These are phyloP conservation scores for Syncephalastrum monosporum DNA, from an alignment of 371 early-diverging fungal species.

Conservation along the genomic window DNA sequence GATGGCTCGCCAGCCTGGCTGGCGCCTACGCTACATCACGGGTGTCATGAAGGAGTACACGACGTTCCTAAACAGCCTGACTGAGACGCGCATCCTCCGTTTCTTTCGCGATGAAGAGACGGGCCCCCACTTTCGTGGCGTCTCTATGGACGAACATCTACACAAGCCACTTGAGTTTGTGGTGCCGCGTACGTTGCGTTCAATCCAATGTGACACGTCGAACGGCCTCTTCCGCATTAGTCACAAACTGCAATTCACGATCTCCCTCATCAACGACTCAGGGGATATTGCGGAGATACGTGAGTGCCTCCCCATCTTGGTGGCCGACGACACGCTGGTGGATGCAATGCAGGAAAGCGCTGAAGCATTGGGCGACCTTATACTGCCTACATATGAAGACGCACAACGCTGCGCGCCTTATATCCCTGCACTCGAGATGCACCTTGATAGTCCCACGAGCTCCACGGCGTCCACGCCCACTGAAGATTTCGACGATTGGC, in stretches of 20 bases:
- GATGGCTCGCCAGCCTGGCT: conserved; percentile 15
- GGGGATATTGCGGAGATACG: conserved; percentile 29
- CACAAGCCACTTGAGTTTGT: conserved; percentile 22
- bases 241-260: conserved; percentile 37
- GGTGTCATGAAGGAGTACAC: conserved; percentile 44
- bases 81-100: conserved; percentile 36
- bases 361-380: not conserved
- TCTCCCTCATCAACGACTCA: conserved; percentile 27
- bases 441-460: not conserved
- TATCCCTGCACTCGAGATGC: conserved; percentile 4
- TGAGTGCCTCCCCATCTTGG: conserved; percentile 29
- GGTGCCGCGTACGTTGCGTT: conserved; percentile 26
- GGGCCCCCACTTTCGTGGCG: not conserved
- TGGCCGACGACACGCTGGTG: conserved; percentile 10
- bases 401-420: conserved; percentile 4
- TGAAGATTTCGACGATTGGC: conserved; percentile 11
- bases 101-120: conserved; percentile 29
- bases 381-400: conserved; percentile 14
- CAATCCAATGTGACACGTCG: conserved; percentile 28
- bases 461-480: conserved; percentile 6
- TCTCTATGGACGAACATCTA: conserved; percentile 17
- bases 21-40: conserved; percentile 29
- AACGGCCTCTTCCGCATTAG: conserved; percentile 29
- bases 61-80: conserved; percentile 13
- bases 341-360: not conserved